Evolutionary conservation across 345 rosid species (phyloP).

Genomic region (Gossypium australe): DNA sequence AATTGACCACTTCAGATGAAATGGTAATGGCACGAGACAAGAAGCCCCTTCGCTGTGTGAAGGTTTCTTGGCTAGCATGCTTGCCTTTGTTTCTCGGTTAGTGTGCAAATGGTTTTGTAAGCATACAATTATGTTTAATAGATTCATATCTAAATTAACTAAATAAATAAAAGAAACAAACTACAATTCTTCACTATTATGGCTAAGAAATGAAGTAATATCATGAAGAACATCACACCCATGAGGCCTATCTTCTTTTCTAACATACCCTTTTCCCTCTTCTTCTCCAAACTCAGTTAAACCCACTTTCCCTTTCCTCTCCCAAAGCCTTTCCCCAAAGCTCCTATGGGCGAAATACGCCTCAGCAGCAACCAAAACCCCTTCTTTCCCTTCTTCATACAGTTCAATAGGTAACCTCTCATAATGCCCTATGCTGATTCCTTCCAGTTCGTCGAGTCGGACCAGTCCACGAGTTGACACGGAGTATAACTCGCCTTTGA

Average conservation of each 20-base stretch:
- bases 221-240: slow-evolving; percentile 30
- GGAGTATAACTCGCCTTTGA: slow-evolving; percentile 65
- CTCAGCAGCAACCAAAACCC: slow-evolving; percentile 39
- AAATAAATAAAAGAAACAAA: no score
- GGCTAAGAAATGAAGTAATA: slow-evolving; percentile 21
- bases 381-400: slow-evolving; percentile 8
- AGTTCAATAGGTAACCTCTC: slow-evolving; percentile 53
- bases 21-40: no score
- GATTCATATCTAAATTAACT: not conserved
- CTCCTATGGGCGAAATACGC: slow-evolving; percentile 57
- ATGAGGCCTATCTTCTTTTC: slow-evolving; percentile 35
- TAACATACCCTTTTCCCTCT: not conserved
- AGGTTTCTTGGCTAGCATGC: no score
- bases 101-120: not conserved
- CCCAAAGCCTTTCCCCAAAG: slow-evolving; percentile 60
- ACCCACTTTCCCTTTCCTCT: slow-evolving; percentile 42
- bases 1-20: no score
- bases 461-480: slow-evolving; percentile 47
- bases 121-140: not conserved
- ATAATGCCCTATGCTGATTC: slow-evolving; percentile 52
- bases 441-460: slow-evolving; percentile 61
- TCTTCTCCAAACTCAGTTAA: slow-evolving; percentile 37
- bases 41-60: no score
- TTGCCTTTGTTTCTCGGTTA: no score
- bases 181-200: not conserved